These are phyloP conservation scores for Notholithocarpus densiflorus DNA, from an alignment of 306 rosid genomes.

Conservation along the genomic window DNA sequence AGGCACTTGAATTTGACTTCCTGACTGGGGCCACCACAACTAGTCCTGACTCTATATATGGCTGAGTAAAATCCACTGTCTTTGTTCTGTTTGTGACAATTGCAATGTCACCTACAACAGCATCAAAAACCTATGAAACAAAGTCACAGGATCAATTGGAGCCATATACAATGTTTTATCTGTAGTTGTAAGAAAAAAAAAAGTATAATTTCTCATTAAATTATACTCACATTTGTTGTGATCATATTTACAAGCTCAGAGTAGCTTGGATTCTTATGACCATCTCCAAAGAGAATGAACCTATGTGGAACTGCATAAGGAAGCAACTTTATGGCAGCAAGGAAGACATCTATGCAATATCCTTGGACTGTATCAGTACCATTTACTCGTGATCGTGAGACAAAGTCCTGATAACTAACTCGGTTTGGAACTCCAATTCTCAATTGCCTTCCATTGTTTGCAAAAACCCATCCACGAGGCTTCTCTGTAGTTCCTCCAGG, in stretches of 20 bases:
- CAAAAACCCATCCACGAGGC: constrained; percentile 59
- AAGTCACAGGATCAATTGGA: not conserved
- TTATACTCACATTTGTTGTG: constrained; percentile 34
- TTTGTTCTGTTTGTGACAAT: constrained; percentile 46
- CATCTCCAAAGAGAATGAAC: constrained; percentile 48
- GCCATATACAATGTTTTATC: not conserved
- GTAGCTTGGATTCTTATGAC: constrained; percentile 45
- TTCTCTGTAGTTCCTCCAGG: constrained; percentile 38
- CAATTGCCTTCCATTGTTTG: constrained; percentile 33
- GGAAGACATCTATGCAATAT: constrained; percentile 52
- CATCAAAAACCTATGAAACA: constrained; percentile 43
- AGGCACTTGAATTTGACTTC: constrained; percentile 32
- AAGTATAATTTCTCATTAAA: not conserved
- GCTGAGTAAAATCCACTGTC: constrained; percentile 50
- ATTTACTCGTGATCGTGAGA: constrained; percentile 14
- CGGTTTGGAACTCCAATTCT: constrained; percentile 46
- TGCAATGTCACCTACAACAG: constrained; percentile 50
- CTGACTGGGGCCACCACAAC: constrained; percentile 42
- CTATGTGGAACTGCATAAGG: constrained; percentile 44
- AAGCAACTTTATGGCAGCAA: constrained; percentile 43
- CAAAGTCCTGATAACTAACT: constrained; percentile 46
- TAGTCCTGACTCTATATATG: constrained; percentile 48
- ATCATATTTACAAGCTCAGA: constrained; percentile 33
- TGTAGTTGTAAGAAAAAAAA: not conserved
- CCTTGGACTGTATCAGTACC: constrained; percentile 32